A percentile compares a stretch with the other conserved stretches of the same genome.
phyloP scores from a whole-genome alignment of 352 stramenopile genomes.

The Phytophthora rubi region DNA sequence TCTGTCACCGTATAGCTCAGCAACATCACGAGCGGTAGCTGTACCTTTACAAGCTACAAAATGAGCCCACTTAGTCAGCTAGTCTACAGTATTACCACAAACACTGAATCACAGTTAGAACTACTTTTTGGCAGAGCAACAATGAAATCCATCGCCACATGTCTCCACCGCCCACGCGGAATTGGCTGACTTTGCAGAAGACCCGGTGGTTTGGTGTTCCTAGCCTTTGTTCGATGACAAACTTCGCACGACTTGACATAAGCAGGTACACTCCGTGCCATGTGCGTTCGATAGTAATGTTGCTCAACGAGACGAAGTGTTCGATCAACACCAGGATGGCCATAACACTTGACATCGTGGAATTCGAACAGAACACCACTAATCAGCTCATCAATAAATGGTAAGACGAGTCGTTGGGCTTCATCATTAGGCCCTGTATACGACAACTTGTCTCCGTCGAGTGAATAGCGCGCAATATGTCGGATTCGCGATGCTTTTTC shows the following conservation, averaged over 20 bases:
- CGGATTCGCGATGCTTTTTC: background rate
- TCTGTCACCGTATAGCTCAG: constrained; percentile 4
- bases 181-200: constrained; percentile 11
- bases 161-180: constrained; percentile 8
- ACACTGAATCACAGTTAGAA: constrained; percentile 1
- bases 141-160: constrained; percentile 23
- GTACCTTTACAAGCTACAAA: constrained; percentile 17
- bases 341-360: background rate
- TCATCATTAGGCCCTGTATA: background rate
- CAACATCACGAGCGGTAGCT: constrained; percentile 1
- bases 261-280: background rate
- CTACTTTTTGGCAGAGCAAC: background rate
- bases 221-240: background rate
- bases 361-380: constrained; percentile 1
- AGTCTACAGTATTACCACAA: constrained; percentile 18
- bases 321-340: background rate
- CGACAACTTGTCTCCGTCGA: background rate
- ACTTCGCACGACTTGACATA: background rate
- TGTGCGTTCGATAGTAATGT: background rate
- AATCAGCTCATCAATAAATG: background rate
- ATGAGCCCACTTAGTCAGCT: constrained; percentile 13
- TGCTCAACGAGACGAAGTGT: constrained; percentile 1
- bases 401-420: background rate
- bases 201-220: background rate
- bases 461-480: background rate